These are phyloP conservation scores for Neurospora sp. DNA, from an alignment of 495 filamentous ascomycete species.

Conservation along the genomic window DNA sequence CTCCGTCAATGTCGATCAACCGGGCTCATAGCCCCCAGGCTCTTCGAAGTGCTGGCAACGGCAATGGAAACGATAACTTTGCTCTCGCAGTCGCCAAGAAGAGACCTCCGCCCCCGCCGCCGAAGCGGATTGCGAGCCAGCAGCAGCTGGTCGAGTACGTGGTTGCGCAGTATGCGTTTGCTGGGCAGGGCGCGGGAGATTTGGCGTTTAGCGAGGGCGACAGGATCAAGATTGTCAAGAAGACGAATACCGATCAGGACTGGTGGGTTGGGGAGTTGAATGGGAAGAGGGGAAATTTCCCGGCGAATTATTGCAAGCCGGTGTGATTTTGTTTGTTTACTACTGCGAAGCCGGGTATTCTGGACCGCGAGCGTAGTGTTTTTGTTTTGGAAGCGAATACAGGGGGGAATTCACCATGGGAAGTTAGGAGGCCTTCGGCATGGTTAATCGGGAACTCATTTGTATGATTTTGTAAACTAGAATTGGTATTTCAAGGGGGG, in stretches of 20 bases:
- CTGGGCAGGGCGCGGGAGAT: slow-evolving; percentile 62
- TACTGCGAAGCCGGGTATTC: background rate
- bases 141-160: slow-evolving; percentile 51
- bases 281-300: slow-evolving; percentile 69
- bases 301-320: slow-evolving; percentile 75
- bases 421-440: background rate
- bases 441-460: background rate
- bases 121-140: slow-evolving; percentile 38
- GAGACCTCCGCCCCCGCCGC: slow-evolving; percentile 53
- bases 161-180: slow-evolving; percentile 72
- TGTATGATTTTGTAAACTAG: background rate
- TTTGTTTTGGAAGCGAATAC: background rate
- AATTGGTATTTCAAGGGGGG: background rate
- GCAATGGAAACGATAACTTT: slow-evolving; percentile 6
- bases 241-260: slow-evolving; percentile 77
- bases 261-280: slow-evolving; percentile 91
- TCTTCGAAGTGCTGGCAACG: background rate
- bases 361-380: background rate
- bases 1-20: slow-evolving; percentile 9
- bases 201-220: slow-evolving; percentile 77
- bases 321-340: background rate
- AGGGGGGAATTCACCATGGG: background rate
- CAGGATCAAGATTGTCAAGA: slow-evolving; percentile 70
- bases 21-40: slow-evolving; percentile 4
- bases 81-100: slow-evolving; percentile 25